phyloP scores from a whole-genome alignment of 208 protist genomes.

The Entamoeba histolytica region DNA sequence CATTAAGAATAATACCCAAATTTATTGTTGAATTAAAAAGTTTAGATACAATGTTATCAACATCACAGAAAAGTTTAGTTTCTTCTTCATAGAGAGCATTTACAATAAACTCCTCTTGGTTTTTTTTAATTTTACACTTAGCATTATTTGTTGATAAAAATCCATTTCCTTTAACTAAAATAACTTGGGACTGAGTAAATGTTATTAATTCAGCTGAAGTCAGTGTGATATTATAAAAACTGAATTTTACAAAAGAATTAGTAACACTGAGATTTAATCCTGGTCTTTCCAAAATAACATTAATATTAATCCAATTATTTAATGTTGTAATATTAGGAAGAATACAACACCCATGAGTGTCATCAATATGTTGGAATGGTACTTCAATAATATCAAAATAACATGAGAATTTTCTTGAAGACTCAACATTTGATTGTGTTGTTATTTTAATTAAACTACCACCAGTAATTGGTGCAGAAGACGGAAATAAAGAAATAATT shows the following conservation, averaged over 20 bases:
- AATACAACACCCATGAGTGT: background rate
- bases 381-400: background rate
- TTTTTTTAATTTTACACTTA: background rate
- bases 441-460: background rate
- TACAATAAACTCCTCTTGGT: background rate
- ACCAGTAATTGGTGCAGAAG: background rate
- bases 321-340: background rate
- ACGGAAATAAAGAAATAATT: background rate
- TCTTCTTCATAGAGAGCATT: background rate
- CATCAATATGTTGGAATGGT: background rate
- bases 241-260: background rate
- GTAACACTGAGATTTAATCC: background rate
- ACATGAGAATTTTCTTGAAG: background rate
- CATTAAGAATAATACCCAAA: background rate
- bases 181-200: background rate
- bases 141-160: background rate
- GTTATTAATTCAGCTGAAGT: background rate
- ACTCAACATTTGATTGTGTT: background rate
- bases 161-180: background rate
- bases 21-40: background rate
- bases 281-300: background rate
- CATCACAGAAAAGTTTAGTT: background rate
- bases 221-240: background rate
- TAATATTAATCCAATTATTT: background rate
- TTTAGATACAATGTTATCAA: background rate